Base-by-base conservation (phyloP, 805 yeast genomes). In the Wickerhamiella dianesei region DNA sequence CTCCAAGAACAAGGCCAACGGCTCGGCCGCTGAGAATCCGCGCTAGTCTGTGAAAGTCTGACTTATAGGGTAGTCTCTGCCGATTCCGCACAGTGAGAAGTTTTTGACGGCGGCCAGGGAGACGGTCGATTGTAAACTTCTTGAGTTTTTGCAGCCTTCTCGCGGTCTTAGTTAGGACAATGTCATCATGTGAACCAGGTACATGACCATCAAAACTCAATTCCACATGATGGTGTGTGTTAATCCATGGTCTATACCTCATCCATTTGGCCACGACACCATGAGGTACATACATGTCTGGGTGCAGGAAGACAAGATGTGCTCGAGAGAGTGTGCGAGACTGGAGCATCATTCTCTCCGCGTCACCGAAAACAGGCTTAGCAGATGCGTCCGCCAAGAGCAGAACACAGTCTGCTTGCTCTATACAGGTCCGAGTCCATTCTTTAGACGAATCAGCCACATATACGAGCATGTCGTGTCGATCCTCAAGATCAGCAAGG, bases 351-450 rank as follows among this genome's bases (percentile, higher is more conserved):
- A 87, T 62, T 44, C 81, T 69, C 62, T 89, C 98, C 59, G 79
- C 87, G 45, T 87, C 96, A 3, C 97, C 95, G 40, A 85, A 70
- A 25, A 74, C 75, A 0, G 92, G 80, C 22, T 75, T 74, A 17
- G 79, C 75, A 5, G 73, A 68, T 0, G 96, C 94, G 65, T 89
- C 88, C 0, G 96, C 96, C 14, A 92, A 63, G 16, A 92, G 66
- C 29, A 92, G 67, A n/a, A 89, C 77, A 66, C 96, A 88, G 63
- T 89, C 97, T 16, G 95, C 97, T 62, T 89, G 96, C 6, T 88
- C 78, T 37, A 89, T 82, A 62, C 97, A 92, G 0, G 96, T 85
- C 6, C 77, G 73, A 0, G 96, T 85, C 98, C 98, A 89, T 17
- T 79, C 73, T 53, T 77, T 78, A 2, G 82, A 77, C 0, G 82